Evolutionary conservation across 1,139 yeast species (phyloP), one percentile per base, ranked within the genome.

Genomic region (Zygosaccharomyces sapae): DNA sequence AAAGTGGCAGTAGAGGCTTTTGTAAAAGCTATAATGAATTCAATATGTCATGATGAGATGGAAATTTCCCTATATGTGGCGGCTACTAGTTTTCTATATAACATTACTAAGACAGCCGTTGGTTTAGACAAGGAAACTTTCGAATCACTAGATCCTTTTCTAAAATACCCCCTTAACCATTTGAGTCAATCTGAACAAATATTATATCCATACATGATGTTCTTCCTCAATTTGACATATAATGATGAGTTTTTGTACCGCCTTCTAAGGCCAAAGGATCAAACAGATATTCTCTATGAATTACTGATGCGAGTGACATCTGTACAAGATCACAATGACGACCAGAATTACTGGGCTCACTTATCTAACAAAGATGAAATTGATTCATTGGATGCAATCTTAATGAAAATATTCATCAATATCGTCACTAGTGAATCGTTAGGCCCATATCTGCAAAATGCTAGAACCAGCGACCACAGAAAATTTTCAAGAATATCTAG

Each of bases 401-500:
- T 59, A 13, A 16, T 62, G 5, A 54, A 55, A 35, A 46, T 54
- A 3, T 60, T 61, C 36, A 41, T 45, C 10, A 54, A 41, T 13
- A 44, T 62, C 10, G 55, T 70, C 3, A 46, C 62, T 2, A 72
- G 72, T 54, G 76, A 71, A 52, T 68, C 75, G 1, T 69, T 68
- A 47, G 62, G 65, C 6, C 54, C 61, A 4, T 69, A 61, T 40
- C 47, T 72, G 22, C 54, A 63, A 34, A 54, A 51, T 16, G 52
- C 64, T 7, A 55, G 65, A 9, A 30, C 38, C 0, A 45, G 50
- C 5, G 54, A 61, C 31, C 44, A 45, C 1, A 53, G 48, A 9
- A 45, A 45, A 9, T 59, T 59, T 22, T 47, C 59, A 1, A 49
- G 63, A 30, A 53, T 62, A 18, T 49, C 76, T 34, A 65, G 65